Evolutionary conservation across 2,329 filamentous ascomycete genomes (phyloP), one percentile per base, ranked within the genome.

Genomic region (Alternaria sp.): DNA sequence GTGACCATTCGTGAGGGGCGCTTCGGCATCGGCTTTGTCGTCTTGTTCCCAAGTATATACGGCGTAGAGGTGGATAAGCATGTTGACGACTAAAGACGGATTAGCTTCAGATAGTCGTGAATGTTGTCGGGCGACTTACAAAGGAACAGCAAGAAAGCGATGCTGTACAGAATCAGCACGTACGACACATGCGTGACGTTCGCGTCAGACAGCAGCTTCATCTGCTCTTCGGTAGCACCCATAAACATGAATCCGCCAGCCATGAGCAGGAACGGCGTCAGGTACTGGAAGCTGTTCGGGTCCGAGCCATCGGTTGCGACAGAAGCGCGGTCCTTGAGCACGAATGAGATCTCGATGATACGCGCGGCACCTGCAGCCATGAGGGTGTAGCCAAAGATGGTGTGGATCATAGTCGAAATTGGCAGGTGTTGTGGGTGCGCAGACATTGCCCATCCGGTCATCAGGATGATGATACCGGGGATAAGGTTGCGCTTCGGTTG

Each of bases 381-480:
- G 44, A 99, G 85, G 0, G 93, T 97, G 78, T 97, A 98, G 12
- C 96, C 96, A 74, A 99, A 99, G 68, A 96, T 88, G 40, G 87
- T 84, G 79, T 99, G 96, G 9, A 96, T 90, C 86, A 93, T 93
- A 55, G 91, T 93, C 75, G 93, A 97, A 67, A 97, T 85, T 81
- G 89, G 89, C 49, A 97, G 81, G 43, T 90, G 86, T 80, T 99
- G 96, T 0, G 95, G 91, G 75, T 99, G 96, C 6, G 90, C 89
- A 47, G 92, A 94, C 94, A 99, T 98, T 64, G 89, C 95, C 90
- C 93, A 99, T 17, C 96, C 96, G 1, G 96, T 99, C 59, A 99
- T 83, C 65, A 97, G 81, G 63, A 99, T 92, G 61, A 99, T 93
- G 67, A 98, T 91, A 12, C 89, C 94, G 1, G 96, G 96, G 58